Base-by-base conservation (phyloP, 1,139 yeast species). In the Kodamaea sp. region DNA sequence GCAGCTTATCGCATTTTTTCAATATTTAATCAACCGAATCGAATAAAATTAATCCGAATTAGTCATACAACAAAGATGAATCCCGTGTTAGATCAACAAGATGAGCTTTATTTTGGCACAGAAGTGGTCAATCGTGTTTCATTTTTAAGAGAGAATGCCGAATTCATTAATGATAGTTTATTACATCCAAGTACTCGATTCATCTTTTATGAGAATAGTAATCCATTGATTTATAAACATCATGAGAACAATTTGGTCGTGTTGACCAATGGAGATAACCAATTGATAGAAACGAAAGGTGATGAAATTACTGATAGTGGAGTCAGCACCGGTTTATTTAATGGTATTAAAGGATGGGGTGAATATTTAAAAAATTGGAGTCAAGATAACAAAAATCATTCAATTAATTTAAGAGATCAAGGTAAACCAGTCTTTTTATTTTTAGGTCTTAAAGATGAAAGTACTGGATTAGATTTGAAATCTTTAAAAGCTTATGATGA, bases 61-160 rank as follows among this genome's bases (percentile, higher is more conserved):
- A 15, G 20, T 15, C 20, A 15, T 15, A 15, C 20, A 15, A 15
- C 20, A 15, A 15, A 15, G 20, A 15, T 15, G 20, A 15, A 15
- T 20, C 39, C 40, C 31, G 35, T 46, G 25, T 31, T 35, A 20
- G 62, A 60, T 15, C 54, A 59, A 30, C 62, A 61, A 41, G 55
- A 58, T 36, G 66, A 65, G 34, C 62, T 66, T 46, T 70, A 67
- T 50, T 71, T 62, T 45, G 61, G 85, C 9, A 72, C 73, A 15
- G 81, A 78, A 44, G 79, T 77, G 6, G 65, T 90, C 39, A 89
- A 90, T 62, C 66, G 97, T 46, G 81, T 89, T 7, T 81, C 94
- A 8, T 90, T 88, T 54, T 67, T 89, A 34, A 68, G 97, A 39
- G 81, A 79, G 26, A 84, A 88, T 54, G 42, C 63, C 22, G 75